A percentile compares a stretch with the other conserved stretches of the same genome.
phyloP scores from a whole-genome alignment of 331 rosid genomes.

The Telfairia occidentalis region DNA sequence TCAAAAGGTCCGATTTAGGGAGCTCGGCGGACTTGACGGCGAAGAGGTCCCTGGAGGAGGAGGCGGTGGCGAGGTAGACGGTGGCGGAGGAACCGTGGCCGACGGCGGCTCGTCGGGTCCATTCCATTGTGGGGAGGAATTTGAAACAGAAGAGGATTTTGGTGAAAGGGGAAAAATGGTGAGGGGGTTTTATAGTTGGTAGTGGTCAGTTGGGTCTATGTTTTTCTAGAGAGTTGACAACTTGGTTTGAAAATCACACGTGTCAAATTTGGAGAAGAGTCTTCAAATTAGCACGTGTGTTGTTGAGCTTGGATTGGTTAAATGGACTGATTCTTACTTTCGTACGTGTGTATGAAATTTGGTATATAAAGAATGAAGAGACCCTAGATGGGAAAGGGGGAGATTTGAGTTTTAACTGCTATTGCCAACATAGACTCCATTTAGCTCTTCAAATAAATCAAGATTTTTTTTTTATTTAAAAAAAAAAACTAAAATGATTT shows the following conservation, averaged over 20 bases:
- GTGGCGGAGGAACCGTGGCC: constrained; percentile 92
- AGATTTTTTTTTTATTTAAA: too few species aligned
- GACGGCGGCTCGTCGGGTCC: constrained; percentile 63
- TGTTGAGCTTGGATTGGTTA: constrained; percentile 15
- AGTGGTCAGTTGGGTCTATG: constrained; percentile 28
- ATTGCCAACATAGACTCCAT: too few species aligned
- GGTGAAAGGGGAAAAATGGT: constrained; percentile 10
- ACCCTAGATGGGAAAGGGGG: not conserved
- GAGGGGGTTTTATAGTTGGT: constrained; percentile 27
- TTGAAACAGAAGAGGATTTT: constrained; percentile 4
- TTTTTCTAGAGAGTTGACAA: constrained; percentile 33
- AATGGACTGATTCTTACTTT: constrained; percentile 21
- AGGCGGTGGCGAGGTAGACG: constrained; percentile 52
- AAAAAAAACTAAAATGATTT: too few species aligned
- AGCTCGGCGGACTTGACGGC: constrained; percentile 72
- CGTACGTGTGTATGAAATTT: constrained; percentile 17
- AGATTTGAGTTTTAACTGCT: too few species aligned
- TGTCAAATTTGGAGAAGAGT: constrained; percentile 31
- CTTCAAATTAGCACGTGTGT: constrained; percentile 16
- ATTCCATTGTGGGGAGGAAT: constrained; percentile 38
- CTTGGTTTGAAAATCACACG: constrained; percentile 26
- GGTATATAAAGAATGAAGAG: not conserved
- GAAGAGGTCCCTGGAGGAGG: constrained; percentile 15
- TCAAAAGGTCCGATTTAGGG: constrained; percentile 31
- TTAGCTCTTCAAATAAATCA: too few species aligned